Base-by-base conservation (phyloP, 805 yeast species). In the Metschnikowia borealis region DNA sequence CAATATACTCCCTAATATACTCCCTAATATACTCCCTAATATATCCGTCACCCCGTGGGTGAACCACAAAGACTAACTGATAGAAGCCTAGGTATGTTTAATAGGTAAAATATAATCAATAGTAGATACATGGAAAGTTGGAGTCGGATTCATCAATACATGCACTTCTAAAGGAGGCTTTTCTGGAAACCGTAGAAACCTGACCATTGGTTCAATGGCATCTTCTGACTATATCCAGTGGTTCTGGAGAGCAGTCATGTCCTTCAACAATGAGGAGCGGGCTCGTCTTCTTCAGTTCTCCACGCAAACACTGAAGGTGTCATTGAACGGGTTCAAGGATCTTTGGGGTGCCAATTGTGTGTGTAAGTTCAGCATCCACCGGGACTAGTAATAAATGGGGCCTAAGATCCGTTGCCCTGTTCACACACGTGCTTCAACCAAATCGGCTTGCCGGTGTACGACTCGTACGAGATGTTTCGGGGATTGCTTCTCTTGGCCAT, bases 361-460 rank as follows among this genome's bases (percentile, higher is more conserved):
- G 6, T 82, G 90, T 41, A 88, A 88, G 62, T 94, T 94, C 68
- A 84, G 87, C 54, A 88, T 94, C 51, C 97, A 89, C 63, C 78
- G 95, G 50, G 97, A 89, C 60, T 90, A 87, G n/a, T n/a, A n/a
- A n/a, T n/a, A n/a, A n/a, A n/a, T 66, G 96, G 96, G 1, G 70
- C 86, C 10, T 80, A 83, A 6, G 95, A 89, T 49, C 80, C 98
- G 54, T 75, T 94, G 51, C 99, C 99, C 1, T 84, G 96, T 0
- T 89, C 97, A 0, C 99, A 94, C 65, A 94, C 98, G 2, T 94
- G 99, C 68, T 92, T 91, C 75, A 94, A 94, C 69, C 98, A 92
- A 69, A 77, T 94, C 51, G 96, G 89, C 64, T 71, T 94, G 47
- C 99, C 99, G 0, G 94, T 89, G 21, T 94, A 94, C 68, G 96